A percentile compares a stretch with the other conserved stretches of the same genome.
Conservation (phyloP, 805 yeast genomes). For the Blastobotrys robertii region DNA sequence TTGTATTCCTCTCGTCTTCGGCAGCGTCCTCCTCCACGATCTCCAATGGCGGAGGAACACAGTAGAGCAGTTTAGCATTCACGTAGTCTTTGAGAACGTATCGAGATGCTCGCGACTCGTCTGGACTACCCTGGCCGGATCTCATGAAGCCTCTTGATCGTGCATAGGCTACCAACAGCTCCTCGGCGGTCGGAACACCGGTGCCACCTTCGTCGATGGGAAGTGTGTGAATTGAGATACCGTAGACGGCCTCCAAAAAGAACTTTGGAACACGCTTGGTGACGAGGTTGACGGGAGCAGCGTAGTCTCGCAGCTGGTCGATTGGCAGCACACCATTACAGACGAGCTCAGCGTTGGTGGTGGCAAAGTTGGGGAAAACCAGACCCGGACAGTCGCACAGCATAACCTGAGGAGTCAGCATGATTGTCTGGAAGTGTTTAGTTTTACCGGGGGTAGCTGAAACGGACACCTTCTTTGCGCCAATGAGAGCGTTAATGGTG, state of each 20-base stretch:
- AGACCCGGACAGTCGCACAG: slow-evolving; percentile 99
- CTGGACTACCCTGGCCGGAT: slow-evolving; percentile 94
- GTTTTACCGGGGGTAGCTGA: slow-evolving; percentile 99
- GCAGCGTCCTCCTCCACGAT: slow-evolving; percentile 5
- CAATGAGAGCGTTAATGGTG: slow-evolving; percentile 94
- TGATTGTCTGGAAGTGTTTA: slow-evolving; percentile 95
- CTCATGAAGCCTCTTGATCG: slow-evolving; percentile 91
- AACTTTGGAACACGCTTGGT: slow-evolving; percentile 83
- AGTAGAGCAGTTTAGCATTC: slow-evolving; percentile 75
- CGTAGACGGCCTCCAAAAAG: slow-evolving; percentile 83
- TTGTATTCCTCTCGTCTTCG: slow-evolving; percentile 42
- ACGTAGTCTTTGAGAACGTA: slow-evolving; percentile 90
- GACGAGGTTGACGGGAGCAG: slow-evolving; percentile 80
- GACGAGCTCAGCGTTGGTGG: slow-evolving; percentile 91
- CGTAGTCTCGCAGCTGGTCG: slow-evolving; percentile 87
- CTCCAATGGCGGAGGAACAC: slow-evolving; percentile 77
- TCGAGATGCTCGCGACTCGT: slow-evolving; percentile 89
- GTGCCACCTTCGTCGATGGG: slow-evolving; percentile 80
- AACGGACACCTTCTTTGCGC: slow-evolving; percentile 95
- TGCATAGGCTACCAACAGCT: slow-evolving; percentile 83
- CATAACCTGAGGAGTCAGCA: slow-evolving; percentile 69
- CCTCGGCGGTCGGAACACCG: slow-evolving; percentile 81
- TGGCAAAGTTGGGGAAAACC: slow-evolving; percentile 96
- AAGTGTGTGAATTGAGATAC: slow-evolving; percentile 74
- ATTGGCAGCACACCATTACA: slow-evolving; percentile 98